A percentile compares a stretch with the other conserved stretches of the same genome.
These are phyloP conservation scores for Syncephalis plumigaleata DNA, from an alignment of 371 early-diverging fungal genomes.

Conservation along the genomic window DNA sequence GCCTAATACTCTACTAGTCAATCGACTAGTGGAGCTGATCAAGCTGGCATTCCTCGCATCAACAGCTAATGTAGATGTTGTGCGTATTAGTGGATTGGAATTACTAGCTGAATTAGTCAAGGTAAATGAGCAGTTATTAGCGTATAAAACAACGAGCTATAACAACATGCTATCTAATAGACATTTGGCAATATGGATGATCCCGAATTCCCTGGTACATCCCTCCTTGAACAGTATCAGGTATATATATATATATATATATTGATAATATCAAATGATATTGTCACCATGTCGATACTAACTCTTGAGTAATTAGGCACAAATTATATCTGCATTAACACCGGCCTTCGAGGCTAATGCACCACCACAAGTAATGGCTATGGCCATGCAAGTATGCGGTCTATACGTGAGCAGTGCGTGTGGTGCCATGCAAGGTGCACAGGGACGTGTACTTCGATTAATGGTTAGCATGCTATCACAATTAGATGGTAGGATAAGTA, in stretches of 20 bases:
- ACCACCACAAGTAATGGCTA: conserved; percentile 52
- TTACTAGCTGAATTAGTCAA: conserved; percentile 54
- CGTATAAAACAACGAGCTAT: no score
- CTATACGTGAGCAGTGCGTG: conserved; percentile 77
- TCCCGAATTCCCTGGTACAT: conserved; percentile 67
- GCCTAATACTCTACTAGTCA: conserved; percentile 23
- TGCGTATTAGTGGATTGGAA: conserved; percentile 57
- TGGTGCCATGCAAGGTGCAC: conserved; percentile 43
- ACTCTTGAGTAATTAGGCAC: conserved; percentile 21
- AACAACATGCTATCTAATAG: not conserved
- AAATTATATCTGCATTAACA: conserved; percentile 71
- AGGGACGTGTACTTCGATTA: conserved; percentile 52
- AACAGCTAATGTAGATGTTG: conserved; percentile 56
- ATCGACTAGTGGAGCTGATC: conserved; percentile 60
- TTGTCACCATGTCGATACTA: no score
- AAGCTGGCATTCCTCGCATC: conserved; percentile 73
- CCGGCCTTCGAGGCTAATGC: conserved; percentile 69
- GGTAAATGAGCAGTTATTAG: conserved; percentile 10
- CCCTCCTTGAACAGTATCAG: conserved; percentile 73
- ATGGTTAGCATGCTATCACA: conserved; percentile 52
- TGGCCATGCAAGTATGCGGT: conserved; percentile 67
- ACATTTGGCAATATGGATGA: conserved; percentile 43
- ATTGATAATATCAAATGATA: no score
- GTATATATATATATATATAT: no score
- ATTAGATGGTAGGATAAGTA: conserved; percentile 32